phyloP scores from a whole-genome alignment of 78 protist species.

The Guillardia theta region DNA sequence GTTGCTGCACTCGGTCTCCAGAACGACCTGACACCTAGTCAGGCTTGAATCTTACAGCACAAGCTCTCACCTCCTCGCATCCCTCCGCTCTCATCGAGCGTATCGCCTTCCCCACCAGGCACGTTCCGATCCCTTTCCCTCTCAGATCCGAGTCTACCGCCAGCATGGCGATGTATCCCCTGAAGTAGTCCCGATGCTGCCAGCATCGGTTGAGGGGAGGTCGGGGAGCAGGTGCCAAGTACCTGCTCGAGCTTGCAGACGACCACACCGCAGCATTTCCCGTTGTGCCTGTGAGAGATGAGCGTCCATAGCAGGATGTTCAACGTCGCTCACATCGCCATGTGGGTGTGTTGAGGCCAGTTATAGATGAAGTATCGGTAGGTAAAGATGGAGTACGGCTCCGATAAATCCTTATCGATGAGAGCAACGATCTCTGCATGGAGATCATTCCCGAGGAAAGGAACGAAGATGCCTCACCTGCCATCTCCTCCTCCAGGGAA shows the following conservation, averaged over 20 bases:
- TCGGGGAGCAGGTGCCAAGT: background rate
- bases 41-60: too few species aligned
- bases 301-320: background rate
- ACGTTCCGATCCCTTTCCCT: slow-evolving; percentile 43
- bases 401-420: slow-evolving; percentile 74
- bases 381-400: slow-evolving; percentile 92
- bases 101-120: slow-evolving; percentile 39
- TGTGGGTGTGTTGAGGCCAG: slow-evolving; percentile 81
- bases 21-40: too few species aligned
- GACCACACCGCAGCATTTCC: background rate
- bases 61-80: slow-evolving; percentile 48
- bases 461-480: background rate
- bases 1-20: slow-evolving; percentile 55
- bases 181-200: slow-evolving; percentile 40
- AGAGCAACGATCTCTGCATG: background rate
- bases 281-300: background rate
- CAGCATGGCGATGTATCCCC: slow-evolving; percentile 77
- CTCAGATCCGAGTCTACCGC: slow-evolving; percentile 51
- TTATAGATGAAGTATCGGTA: slow-evolving; percentile 82
- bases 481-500: background rate
- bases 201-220: background rate
- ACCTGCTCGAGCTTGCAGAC: slow-evolving; percentile 31
- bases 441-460: background rate
- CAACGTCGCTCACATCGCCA: background rate
- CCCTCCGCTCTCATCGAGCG: slow-evolving; percentile 2